Evolutionary conservation across 805 yeast genomes (phyloP).

Genomic region (Saccharomyces mikatae): DNA sequence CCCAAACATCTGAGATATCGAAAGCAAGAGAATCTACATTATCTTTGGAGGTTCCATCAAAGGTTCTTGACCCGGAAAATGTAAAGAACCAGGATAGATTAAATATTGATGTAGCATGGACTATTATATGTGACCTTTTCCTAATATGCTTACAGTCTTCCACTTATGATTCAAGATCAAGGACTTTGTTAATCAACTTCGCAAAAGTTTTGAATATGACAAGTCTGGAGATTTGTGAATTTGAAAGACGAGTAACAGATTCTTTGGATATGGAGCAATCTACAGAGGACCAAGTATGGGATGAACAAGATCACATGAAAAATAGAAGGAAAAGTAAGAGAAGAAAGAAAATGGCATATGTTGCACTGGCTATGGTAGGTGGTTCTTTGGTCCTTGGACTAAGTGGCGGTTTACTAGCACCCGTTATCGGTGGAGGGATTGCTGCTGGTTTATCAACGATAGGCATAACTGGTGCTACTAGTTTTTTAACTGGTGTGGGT

Average conservation of each 20-base stretch:
- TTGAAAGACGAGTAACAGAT: slow-evolving; percentile 85
- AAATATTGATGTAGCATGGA: slow-evolving; percentile 83
- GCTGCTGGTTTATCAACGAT: slow-evolving; percentile 95
- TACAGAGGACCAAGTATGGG: slow-evolving; percentile 63
- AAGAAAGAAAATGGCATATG: slow-evolving; percentile 66
- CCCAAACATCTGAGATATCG: neutral
- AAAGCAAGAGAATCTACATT: neutral
- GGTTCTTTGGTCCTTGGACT: slow-evolving; percentile 92
- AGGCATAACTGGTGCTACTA: slow-evolving; percentile 89
- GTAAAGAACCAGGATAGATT: slow-evolving; percentile 32
- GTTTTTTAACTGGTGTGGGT: slow-evolving; percentile 91
- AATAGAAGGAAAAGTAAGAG: slow-evolving; percentile 59
- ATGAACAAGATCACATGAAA: slow-evolving; percentile 60
- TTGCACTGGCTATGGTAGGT: slow-evolving; percentile 92
- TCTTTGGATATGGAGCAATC: slow-evolving; percentile 82
- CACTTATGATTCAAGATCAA: slow-evolving; percentile 80
- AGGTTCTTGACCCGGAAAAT: slow-evolving; percentile 28
- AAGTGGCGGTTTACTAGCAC: slow-evolving; percentile 92
- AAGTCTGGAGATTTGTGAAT: slow-evolving; percentile 69
- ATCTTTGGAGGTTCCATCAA: slow-evolving; percentile 2
- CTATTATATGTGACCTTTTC: slow-evolving; percentile 84
- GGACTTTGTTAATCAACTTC: slow-evolving; percentile 65
- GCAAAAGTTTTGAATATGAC: slow-evolving; percentile 53
- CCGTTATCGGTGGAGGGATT: slow-evolving; percentile 95
- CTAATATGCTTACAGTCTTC: slow-evolving; percentile 74